Base-by-base conservation (phyloP, 2,329 filamentous ascomycete species). In the Volutella citrinella region DNA sequence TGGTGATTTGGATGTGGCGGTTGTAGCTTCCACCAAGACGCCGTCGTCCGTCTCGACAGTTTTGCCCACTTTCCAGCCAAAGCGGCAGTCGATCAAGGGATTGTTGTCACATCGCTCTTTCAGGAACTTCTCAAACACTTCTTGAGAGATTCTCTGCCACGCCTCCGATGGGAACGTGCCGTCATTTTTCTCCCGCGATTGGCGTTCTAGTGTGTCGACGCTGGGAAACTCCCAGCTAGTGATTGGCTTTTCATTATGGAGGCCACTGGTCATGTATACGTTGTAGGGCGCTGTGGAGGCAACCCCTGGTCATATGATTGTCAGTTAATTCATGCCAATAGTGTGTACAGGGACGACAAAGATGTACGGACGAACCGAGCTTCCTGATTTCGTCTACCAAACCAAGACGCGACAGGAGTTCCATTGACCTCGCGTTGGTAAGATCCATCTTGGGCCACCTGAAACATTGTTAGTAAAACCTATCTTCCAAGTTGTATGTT, bases 391-490 rank as follows among this genome's bases (percentile, higher is more conserved):
- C n/a, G n/a, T n/a, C n/a, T n/a, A n/a, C n/a, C n/a, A n/a, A n/a
- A n/a, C n/a, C n/a, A n/a, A n/a, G n/a, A n/a, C n/a, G n/a, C n/a
- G n/a, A n/a, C n/a, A n/a, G 19, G 9, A 36, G 19, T 15, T 36
- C 34, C 34, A 36, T 36, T 3, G 34, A 36, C 19, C 34, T 31
- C 10, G 28, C 34, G 14, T 36, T 36, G n/a, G 34, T 36, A 7
- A 36, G 22, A 19, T 36, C 34, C 34, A 36, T 36, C 17, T 36
- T 36, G 12, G 34, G 34, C 34, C 34, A 36, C 17, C 28, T 36
- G 14, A 15, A 14, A 11, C n/a, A n/a, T n/a, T 16, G 25, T 34
- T 15, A 34, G n/a, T 22, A 4, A 9, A n/a, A n/a, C n/a, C n/a
- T n/a, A n/a, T 5, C 5, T 19, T 19, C 5, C 5, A 14, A 7